Conservation (phyloP, 108 stramenopile species). For the Cyclotella choctawhatcheeana region DNA sequence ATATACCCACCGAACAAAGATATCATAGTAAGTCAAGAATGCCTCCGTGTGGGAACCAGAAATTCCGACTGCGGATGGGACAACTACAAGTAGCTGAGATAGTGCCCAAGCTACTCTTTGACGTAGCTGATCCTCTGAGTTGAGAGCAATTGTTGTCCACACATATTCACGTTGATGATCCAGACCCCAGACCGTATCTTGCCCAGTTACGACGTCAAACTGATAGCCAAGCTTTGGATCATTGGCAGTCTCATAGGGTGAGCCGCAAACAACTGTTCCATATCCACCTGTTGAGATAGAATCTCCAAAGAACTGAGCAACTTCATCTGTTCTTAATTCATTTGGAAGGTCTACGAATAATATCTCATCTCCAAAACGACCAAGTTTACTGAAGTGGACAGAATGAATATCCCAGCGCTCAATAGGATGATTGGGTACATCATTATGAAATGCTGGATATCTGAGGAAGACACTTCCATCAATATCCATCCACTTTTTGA, state of each 20-base stretch:
- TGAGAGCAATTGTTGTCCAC: conserved; percentile 67
- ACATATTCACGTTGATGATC: conserved; percentile 48
- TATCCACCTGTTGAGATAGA: conserved; percentile 27
- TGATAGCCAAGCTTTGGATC: conserved; percentile 38
- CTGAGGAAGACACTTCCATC: conserved; percentile 20
- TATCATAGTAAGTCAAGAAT: conserved; percentile 68
- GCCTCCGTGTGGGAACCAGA: conserved; percentile 35
- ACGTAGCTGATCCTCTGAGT: conserved; percentile 73
- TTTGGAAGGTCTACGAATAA: conserved; percentile 43
- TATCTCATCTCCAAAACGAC: conserved; percentile 39
- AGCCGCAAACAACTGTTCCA: conserved; percentile 63
- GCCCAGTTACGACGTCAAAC: conserved; percentile 27
- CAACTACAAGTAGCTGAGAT: conserved; percentile 65
- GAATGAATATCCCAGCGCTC: conserved; percentile 45
- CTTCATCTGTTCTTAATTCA: conserved; percentile 42
- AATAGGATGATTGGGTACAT: conserved; percentile 35
- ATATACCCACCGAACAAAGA: conserved; percentile 57
- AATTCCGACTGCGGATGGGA: conserved; percentile 14
- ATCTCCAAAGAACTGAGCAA: conserved; percentile 43
- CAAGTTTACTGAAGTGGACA: conserved; percentile 24
- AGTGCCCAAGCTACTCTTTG: conserved; percentile 81
- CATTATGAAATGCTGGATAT: conserved; percentile 24
- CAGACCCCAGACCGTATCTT: conserved; percentile 41
- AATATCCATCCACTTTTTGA: conserved; percentile 49
- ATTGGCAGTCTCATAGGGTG: conserved; percentile 63